These are phyloP conservation scores for Cryptosporidium baileyi DNA, from an alignment of 169 alveolate genomes.

Conservation along the genomic window DNA sequence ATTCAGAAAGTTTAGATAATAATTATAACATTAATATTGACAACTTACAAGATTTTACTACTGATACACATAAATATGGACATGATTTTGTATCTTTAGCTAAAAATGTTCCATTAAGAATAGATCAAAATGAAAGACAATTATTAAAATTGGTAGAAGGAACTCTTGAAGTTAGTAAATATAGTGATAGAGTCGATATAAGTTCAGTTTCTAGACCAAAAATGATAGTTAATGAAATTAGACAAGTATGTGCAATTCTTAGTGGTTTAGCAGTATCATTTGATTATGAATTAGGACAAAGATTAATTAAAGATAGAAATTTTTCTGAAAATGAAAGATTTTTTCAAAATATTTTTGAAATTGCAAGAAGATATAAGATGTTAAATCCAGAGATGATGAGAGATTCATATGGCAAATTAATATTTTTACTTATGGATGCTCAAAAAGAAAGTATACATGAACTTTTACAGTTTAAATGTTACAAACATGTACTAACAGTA, in stretches of 20 bases:
- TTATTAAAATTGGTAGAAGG: slow-evolving; percentile 86
- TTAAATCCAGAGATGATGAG: slow-evolving; percentile 91
- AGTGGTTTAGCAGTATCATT: slow-evolving; percentile 89
- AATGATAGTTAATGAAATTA: slow-evolving; percentile 81
- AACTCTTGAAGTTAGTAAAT: slow-evolving; percentile 87
- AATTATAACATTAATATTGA: slow-evolving; percentile 50
- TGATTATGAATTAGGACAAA: slow-evolving; percentile 89
- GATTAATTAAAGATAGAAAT: slow-evolving; percentile 81
- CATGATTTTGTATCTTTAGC: slow-evolving; percentile 68
- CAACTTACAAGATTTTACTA: neutral
- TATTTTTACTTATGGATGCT: slow-evolving; percentile 89
- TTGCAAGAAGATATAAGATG: slow-evolving; percentile 89
- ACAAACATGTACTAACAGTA: slow-evolving; percentile 84
- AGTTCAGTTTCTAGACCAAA: slow-evolving; percentile 80
- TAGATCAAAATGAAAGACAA: slow-evolving; percentile 81
- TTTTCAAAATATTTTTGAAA: slow-evolving; percentile 86
- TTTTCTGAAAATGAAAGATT: slow-evolving; percentile 81
- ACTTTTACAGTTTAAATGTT: slow-evolving; percentile 83
- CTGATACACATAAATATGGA: slow-evolving; percentile 62
- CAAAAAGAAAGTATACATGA: slow-evolving; percentile 83
- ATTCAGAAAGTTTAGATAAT: slow-evolving; percentile 15
- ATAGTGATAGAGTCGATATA: slow-evolving; percentile 88
- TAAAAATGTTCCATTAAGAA: slow-evolving; percentile 74
- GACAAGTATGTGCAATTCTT: slow-evolving; percentile 86
- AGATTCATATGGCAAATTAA: slow-evolving; percentile 86